Percentiles rank a stretch among this genome's conserved stretches.
Evolutionary conservation across 108 stramenopile species (phyloP).

Genomic region (Poteriospumella lacustris): DNA sequence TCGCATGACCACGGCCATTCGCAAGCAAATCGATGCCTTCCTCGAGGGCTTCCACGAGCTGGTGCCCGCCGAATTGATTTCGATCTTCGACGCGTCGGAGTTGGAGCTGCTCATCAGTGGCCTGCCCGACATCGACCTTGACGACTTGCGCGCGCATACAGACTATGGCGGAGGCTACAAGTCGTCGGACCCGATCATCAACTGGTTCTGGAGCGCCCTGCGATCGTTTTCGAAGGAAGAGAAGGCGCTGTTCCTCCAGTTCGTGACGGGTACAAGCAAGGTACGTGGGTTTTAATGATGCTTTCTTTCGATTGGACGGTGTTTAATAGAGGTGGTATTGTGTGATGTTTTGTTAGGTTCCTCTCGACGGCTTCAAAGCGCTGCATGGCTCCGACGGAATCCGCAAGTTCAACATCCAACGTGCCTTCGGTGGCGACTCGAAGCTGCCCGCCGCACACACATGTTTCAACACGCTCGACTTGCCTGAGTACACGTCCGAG

Average conservation of each 20-base stretch:
- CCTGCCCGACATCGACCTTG: constrained; percentile 58
- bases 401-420: constrained; percentile 6
- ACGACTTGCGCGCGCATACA: constrained; percentile 22
- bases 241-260: constrained; percentile 20
- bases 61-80: constrained; percentile 6
- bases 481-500: constrained; percentile 28
- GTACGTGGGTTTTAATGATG: not conserved
- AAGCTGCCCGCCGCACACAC: constrained; percentile 34
- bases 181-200: not conserved
- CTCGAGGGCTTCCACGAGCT: constrained; percentile 50
- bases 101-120: constrained; percentile 27
- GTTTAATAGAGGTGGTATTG: not conserved
- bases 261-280: constrained; percentile 26
- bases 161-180: constrained; percentile 22
- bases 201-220: not conserved
- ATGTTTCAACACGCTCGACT: constrained; percentile 39
- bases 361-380: constrained; percentile 26
- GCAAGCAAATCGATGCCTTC: constrained; percentile 85
- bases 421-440: not conserved
- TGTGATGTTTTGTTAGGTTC: constrained; percentile 11
- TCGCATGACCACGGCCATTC: constrained; percentile 89
- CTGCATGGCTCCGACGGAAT: constrained; percentile 7
- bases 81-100: constrained; percentile 19
- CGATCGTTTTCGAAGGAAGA: constrained; percentile 27
- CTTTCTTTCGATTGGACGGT: not conserved